Evolutionary conservation across 805 yeast genomes (phyloP), one percentile per base, ranked within the genome.

Genomic region (Cyberlindnera mississippiensis): DNA sequence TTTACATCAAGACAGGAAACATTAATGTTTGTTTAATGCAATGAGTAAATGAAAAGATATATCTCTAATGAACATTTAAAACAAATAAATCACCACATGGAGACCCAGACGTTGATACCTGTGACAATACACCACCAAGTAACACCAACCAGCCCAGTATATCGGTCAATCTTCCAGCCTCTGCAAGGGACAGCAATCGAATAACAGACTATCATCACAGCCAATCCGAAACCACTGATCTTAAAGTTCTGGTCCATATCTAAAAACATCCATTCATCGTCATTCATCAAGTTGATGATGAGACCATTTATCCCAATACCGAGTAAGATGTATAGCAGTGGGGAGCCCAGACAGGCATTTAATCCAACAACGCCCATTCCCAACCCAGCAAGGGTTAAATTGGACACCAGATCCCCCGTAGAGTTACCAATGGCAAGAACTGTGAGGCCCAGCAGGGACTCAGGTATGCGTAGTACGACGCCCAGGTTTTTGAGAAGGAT

Each of bases 271-370:
- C 36, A 28, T 14, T 35, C 5, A 32, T 14, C 22, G 5, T 34
- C 42, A n/a, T n/a, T 19, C 16, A 22, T 18, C n/a, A 50, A 10
- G 39, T 63, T 62, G 7, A 73, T 63, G 1, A 80, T 45, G 27
- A 86, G 46, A 0, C 91, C 89, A 51, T 85, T 83, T 5, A 82
- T 55, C 0, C 97, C 96, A 45, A 91, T 65, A 0, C 97, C 95
- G 30, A 90, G 69, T 10, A 93, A 66, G 33, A 84, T 67, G 40
- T 89, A 83, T 32, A 93, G 60, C 43, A 91, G 63, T 0, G 98
- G 98, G 1, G 96, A 88, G 0, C 97, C 98, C 60, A 90, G 84
- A 56, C 98, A 90, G 0, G 97, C 96, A 22, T 93, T 85, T n/a
- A 93, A 68, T 0, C 97, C 97, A 85, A 91, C 85, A 35, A 84